A percentile compares a stretch with the other conserved stretches of the same genome.
These are phyloP conservation scores for Dentipellis sp. DNA, from an alignment of 768 basidiomycete species.

Conservation along the genomic window DNA sequence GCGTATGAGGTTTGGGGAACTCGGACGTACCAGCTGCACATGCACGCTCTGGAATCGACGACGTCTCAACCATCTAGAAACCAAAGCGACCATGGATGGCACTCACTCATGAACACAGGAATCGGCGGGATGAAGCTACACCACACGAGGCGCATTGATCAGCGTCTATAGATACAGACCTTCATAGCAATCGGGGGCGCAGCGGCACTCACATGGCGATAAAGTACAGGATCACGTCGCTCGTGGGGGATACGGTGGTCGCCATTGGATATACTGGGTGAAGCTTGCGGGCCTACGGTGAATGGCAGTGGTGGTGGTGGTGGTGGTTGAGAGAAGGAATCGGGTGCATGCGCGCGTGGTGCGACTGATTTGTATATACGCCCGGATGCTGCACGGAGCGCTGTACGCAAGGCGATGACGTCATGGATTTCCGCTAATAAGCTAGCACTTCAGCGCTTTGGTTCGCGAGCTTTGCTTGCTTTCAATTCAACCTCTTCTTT, in stretches of 20 bases:
- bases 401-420: no score
- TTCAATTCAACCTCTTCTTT: no score
- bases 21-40: slow-evolving; percentile 17
- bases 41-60: slow-evolving; percentile 15
- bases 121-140: slow-evolving; percentile 24
- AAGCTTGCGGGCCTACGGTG: no score
- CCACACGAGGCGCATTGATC: background rate
- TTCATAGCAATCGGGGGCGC: no score
- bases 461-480: no score
- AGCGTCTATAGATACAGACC: background rate
- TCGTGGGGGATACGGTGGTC: slow-evolving; percentile 13
- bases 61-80: background rate
- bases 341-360: no score
- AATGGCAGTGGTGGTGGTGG: no score
- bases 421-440: no score
- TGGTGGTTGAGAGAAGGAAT: no score
- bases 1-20: background rate
- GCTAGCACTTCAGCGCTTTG: no score
- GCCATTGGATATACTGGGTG: slow-evolving; percentile 3
- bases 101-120: slow-evolving; percentile 25
- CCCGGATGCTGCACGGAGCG: no score
- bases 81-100: background rate
- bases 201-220: slow-evolving; percentile 20
- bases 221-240: slow-evolving; percentile 22
- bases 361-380: no score